A percentile compares a stretch with the other conserved stretches of the same genome.
phyloP scores from a whole-genome alignment of 176 grass and related monocot species.

The Zoysia japonica region DNA sequence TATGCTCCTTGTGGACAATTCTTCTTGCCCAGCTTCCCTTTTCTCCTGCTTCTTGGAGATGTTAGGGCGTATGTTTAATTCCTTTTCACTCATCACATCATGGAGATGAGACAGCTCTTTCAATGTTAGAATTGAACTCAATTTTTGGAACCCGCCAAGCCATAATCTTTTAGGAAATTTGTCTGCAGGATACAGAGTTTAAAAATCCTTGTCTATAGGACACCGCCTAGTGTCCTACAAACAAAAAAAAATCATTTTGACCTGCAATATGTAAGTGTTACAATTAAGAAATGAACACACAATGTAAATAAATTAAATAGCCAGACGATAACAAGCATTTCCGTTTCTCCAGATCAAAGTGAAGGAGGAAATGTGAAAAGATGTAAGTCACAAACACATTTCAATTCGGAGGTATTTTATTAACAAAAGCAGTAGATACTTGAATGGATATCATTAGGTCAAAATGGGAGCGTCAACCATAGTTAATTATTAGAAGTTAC shows the following conservation, averaged over 20 bases:
- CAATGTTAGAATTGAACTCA: slow-evolving; percentile 68
- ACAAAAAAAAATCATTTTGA: slow-evolving; percentile 40
- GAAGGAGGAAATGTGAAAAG: slow-evolving; percentile 7
- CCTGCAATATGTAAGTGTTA: slow-evolving; percentile 45
- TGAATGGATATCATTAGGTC: neutral
- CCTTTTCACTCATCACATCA: slow-evolving; percentile 95
- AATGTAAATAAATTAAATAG: slow-evolving; percentile 21
- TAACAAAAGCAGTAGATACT: neutral
- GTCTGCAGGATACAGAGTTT: too few species aligned
- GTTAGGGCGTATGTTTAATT: slow-evolving; percentile 85
- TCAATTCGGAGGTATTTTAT: neutral
- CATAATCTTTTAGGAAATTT: slow-evolving; percentile 53
- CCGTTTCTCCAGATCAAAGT: too few species aligned
- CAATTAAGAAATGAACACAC: slow-evolving; percentile 1
- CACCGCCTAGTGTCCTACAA: too few species aligned
- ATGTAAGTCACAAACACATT: neutral
- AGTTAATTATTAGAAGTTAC: neutral
- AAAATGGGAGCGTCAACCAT: neutral
- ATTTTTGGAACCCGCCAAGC: slow-evolving; percentile 90
- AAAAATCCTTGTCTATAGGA: too few species aligned
- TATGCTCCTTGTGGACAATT: too few species aligned
- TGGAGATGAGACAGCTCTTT: slow-evolving; percentile 95
- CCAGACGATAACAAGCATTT: slow-evolving; percentile 10
- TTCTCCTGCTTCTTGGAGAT: slow-evolving; percentile 32
- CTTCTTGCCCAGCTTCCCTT: too few species aligned